Evolutionary conservation across 2,329 filamentous ascomycete species (phyloP), one percentile per base, ranked within the genome.

Genomic region (Colletotrichum gigasporum): DNA sequence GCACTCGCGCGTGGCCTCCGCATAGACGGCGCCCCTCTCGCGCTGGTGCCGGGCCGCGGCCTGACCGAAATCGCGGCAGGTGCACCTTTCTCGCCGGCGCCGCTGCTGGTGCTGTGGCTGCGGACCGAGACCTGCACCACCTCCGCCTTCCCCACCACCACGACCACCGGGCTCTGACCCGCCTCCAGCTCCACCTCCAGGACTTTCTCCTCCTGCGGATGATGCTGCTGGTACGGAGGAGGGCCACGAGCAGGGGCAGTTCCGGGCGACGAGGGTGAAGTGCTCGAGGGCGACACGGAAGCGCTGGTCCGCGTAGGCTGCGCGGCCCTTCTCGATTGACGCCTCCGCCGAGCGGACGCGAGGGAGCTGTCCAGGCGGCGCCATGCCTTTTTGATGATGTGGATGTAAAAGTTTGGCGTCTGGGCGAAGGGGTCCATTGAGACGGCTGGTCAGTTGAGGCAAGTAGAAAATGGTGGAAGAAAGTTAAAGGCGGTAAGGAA

Each of bases 1-100:
- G 68, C 79, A 81, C 9, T 71, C 75, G 55, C 77, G 75, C 74
- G 79, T 79, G 47, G 78, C 79, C 67, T 81, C 79, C 3, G 77
- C 70, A 65, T 80, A 80, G 22, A 81, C 76, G n/a, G 75, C 77
- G 10, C 73, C 75, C 28, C 71, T 70, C 28, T 75, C 69, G 2
- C 53, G 57, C 3, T 73, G 76, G 10, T 76, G 70, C 22, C 71
- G 70, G 42, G 78, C 74, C n/a, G 48, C 56, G 16, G 61, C 61
- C 28, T 50, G 41, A 7, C 55, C 26, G 41, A 75, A 80, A 59
- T 79, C 69, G 63, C 81, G 81, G 68, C 79, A 81, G 5, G 64
- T 67, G 69, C 79, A 80, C 26, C 77, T 72, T 18, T 75, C 72
- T 8, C 79, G 73, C 47, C 72, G 76, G 39, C 68, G 68, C n/a